Evolutionary conservation across 2,329 filamentous ascomycete species (phyloP).

Genomic region (Stylonectria norvegica): DNA sequence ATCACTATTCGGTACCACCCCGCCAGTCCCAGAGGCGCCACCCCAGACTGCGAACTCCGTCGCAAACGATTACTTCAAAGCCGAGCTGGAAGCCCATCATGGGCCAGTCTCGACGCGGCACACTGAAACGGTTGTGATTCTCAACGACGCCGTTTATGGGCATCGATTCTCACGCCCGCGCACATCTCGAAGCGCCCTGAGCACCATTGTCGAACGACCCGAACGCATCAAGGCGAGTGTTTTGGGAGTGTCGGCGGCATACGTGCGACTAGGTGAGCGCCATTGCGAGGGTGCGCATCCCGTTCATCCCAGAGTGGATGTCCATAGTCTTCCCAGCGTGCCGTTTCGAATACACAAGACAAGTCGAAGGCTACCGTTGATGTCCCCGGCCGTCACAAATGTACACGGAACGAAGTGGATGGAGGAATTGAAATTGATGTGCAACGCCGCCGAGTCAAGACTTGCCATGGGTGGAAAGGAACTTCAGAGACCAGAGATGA

Average conservation of each 20-base stretch:
- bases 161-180: conserved; percentile 85
- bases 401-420: conserved; percentile 93
- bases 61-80: conserved; percentile 65
- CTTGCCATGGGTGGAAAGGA: conserved; percentile 76
- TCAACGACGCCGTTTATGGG: conserved; percentile 93
- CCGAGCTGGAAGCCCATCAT: conserved; percentile 65
- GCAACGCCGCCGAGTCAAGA: conserved; percentile 72
- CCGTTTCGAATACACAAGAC: conserved; percentile 88
- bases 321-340: conserved; percentile 52
- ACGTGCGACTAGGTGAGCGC: conserved; percentile 82
- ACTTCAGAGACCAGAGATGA: conserved; percentile 65
- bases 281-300: conserved; percentile 69
- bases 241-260: conserved; percentile 79
- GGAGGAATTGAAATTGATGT: conserved; percentile 84
- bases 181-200: conserved; percentile 66
- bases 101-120: conserved; percentile 37
- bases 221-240: conserved; percentile 84
- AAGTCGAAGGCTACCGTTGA: conserved; percentile 64
- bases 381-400: conserved; percentile 75
- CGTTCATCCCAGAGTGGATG: conserved; percentile 60
- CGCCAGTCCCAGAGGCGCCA: conserved; percentile 35
- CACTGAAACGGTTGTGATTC: conserved; percentile 71
- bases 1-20: conserved; percentile 27
- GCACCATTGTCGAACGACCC: conserved; percentile 86
- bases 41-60: conserved; percentile 51